Evolutionary conservation across 2,329 filamentous ascomycete species (phyloP).

Genomic region (Stemphylium vesicarium): DNA sequence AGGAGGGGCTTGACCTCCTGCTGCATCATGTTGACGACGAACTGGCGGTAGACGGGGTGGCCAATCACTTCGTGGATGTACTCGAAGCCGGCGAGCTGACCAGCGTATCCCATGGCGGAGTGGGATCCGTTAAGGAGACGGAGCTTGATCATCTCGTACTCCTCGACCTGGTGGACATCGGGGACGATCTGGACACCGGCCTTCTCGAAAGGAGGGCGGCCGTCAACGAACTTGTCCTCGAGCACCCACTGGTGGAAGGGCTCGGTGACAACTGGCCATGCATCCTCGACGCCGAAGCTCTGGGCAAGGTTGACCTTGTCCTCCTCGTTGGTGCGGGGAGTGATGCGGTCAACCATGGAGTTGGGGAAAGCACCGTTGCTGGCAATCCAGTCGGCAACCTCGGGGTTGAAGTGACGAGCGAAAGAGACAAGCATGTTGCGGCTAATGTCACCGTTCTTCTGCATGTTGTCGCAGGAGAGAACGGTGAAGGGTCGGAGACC

Average conservation of each 20-base stretch:
- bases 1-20: slow-evolving; percentile 39
- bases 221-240: slow-evolving; percentile 39
- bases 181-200: slow-evolving; percentile 40
- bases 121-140: slow-evolving; percentile 38
- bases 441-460: slow-evolving; percentile 39
- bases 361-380: slow-evolving; percentile 40
- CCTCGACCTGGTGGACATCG: slow-evolving; percentile 33
- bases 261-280: slow-evolving; percentile 40
- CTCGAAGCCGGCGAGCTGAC: slow-evolving; percentile 33
- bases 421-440: slow-evolving; percentile 36
- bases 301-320: slow-evolving; percentile 29
- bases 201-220: slow-evolving; percentile 37
- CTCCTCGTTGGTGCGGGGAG: slow-evolving; percentile 31
- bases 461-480: slow-evolving; percentile 41
- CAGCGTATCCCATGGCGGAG: slow-evolving; percentile 36
- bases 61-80: slow-evolving; percentile 39
- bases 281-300: slow-evolving; percentile 33
- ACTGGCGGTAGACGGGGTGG: slow-evolving; percentile 31
- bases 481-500: slow-evolving; percentile 38
- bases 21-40: slow-evolving; percentile 39
- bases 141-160: slow-evolving; percentile 39
- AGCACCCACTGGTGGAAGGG: slow-evolving; percentile 40
- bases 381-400: slow-evolving; percentile 35
- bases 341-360: slow-evolving; percentile 42
- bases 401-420: slow-evolving; percentile 30